These are phyloP conservation scores for Diaporthe ampelina DNA, from an alignment of 2,329 filamentous ascomycete species.

Conservation along the genomic window DNA sequence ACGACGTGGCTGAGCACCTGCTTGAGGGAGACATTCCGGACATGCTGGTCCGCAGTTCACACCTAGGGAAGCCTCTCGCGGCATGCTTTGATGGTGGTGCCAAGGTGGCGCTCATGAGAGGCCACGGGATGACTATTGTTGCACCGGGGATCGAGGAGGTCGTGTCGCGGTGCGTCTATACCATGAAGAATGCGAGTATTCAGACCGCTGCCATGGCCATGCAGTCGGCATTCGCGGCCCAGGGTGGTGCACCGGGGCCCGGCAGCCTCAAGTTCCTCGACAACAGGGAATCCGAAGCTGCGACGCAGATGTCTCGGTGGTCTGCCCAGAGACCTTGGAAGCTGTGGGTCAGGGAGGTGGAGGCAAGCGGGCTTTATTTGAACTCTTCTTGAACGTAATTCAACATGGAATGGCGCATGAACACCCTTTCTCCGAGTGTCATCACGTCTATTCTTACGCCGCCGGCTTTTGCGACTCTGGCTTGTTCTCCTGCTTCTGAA, in stretches of 20 bases:
- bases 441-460: neutral
- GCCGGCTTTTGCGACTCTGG: neutral
- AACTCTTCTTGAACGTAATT: constrained; percentile 35
- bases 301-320: constrained; percentile 40
- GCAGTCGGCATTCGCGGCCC: constrained; percentile 41
- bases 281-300: constrained; percentile 42
- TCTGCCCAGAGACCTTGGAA: constrained; percentile 45
- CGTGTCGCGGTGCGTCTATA: constrained; percentile 59
- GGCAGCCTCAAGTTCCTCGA: constrained; percentile 39
- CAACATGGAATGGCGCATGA: neutral
- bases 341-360: constrained; percentile 47
- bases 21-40: constrained; percentile 49
- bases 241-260: neutral
- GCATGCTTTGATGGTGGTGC: constrained; percentile 49
- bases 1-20: constrained; percentile 50
- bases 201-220: constrained; percentile 55
- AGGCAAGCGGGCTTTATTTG: constrained; percentile 46
- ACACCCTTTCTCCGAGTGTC: neutral
- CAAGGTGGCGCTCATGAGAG: constrained; percentile 59
- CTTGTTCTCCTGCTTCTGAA: constrained; percentile 7
- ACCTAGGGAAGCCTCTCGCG: constrained; percentile 53
- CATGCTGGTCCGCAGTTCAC: constrained; percentile 54
- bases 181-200: constrained; percentile 57
- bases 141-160: constrained; percentile 55
- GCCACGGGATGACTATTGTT: constrained; percentile 59